Base-by-base conservation (phyloP, 2,329 filamentous ascomycete genomes). In the Phialophora tarda region DNA sequence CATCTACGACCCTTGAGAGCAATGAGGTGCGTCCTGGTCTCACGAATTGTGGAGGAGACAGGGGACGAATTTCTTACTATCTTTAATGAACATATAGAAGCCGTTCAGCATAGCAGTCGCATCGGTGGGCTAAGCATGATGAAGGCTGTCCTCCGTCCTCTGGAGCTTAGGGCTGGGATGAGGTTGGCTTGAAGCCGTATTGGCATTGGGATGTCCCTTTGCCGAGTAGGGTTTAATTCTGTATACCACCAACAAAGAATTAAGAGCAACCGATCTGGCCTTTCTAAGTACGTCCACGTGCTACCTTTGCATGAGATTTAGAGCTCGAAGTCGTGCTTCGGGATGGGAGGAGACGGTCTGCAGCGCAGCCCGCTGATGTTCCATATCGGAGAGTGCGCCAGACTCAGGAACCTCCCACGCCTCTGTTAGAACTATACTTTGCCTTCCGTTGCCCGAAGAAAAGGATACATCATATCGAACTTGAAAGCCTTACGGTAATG, bases 31-130 rank as follows among this genome's bases (percentile, higher is more conserved):
- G n/a, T 8, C 14, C 30, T 10, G 30, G 24, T 23, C 34, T 48
- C 23, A 38, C n/a, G 59, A 61, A 30, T 32, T 32, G 47, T 32
- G 59, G 48, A 61, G 14, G 59, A 53, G 51, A 24, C 12, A 21
- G 61, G 54, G 57, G 57, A 70, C 65, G 68, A 70, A 70, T 70
- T 62, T 68, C 48, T 54, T 64, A 64, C 58, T 64, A 69, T 67
- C 61, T 50, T 66, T 70, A 70, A 70, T 70, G 68, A 68, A 70
- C 44, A 70, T 70, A 70, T 66, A 66, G 62, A 68, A 60, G 38
- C 38, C 24, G 47, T 53, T 41, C 32, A 61, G 59, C 59, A 61
- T 61, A 51, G 44, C 44, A 34, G 38, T 34, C 44, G 57, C 44
- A 59, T 28, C 32, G 23, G 47, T 28, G 10, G 28, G 53, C 26